Evolutionary conservation across 1,284 basidiomycete species (phyloP).

Genomic region (Ceratobasidium sp.): DNA sequence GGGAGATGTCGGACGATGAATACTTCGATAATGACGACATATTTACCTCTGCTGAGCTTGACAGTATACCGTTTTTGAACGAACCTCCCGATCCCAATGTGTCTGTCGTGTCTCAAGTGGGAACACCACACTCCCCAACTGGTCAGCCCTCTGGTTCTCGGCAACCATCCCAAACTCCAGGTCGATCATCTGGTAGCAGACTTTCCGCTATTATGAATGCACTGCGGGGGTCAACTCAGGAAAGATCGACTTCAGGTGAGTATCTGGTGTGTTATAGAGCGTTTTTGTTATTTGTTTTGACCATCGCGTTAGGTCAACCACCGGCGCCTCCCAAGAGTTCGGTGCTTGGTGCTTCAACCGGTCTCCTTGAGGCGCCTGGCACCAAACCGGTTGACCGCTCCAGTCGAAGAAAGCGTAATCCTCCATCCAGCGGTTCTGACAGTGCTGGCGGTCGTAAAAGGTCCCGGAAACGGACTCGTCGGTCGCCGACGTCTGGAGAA

Average conservation of each 20-base stretch:
- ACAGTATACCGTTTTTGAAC: constrained; percentile 17
- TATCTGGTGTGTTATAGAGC: background rate
- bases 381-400: background rate
- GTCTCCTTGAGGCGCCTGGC: background rate
- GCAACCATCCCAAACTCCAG: background rate
- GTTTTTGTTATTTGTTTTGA: background rate
- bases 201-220: constrained; percentile 40
- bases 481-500: background rate
- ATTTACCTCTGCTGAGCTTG: constrained; percentile 24
- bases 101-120: background rate
- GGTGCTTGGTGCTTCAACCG: constrained; percentile 14
- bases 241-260: background rate
- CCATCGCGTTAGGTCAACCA: background rate
- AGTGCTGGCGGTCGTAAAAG: background rate
- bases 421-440: constrained; percentile 2
- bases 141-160: background rate
- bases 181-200: background rate
- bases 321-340: background rate
- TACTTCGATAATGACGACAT: constrained; percentile 34
- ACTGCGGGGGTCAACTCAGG: background rate
- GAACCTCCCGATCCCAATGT: background rate
- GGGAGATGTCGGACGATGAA: constrained; percentile 40
- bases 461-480: constrained; percentile 1
- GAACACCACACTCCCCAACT: background rate
- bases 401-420: background rate